Evolutionary conservation across 2,329 filamentous ascomycete genomes (phyloP).

Genomic region (Aspergillus sp.): DNA sequence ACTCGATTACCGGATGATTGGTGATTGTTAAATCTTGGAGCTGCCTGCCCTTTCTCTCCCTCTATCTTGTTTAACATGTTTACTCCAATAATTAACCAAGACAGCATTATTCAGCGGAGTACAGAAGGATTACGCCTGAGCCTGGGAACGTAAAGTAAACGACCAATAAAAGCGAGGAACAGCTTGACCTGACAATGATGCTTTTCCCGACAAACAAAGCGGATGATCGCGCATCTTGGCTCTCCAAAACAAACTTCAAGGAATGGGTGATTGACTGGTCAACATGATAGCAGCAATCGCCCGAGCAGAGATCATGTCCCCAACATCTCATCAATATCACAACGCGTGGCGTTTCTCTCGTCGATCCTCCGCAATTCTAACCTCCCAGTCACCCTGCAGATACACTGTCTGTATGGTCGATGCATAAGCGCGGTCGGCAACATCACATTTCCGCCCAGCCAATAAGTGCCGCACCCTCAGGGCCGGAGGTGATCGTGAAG

Average conservation of each 20-base stretch:
- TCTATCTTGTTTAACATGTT: not conserved
- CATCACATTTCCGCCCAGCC: constrained; percentile 9
- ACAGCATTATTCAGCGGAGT: not conserved
- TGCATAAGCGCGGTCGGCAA: constrained; percentile 10
- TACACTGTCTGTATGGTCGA: constrained; percentile 4
- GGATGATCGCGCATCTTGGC: not conserved
- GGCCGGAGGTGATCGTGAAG: constrained; percentile 11
- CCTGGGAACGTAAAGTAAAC: not conserved
- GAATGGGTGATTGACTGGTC: not conserved
- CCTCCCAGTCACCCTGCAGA: not conserved
- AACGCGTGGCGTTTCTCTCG: not conserved
- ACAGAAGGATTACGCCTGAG: not conserved
- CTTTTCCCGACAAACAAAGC: not conserved
- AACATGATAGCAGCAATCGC: not conserved
- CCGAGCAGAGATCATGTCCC: not conserved
- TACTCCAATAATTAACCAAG: too few species aligned
- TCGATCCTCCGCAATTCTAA: constrained; percentile 7
- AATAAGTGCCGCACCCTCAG: constrained; percentile 10
- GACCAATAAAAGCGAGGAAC: not conserved
- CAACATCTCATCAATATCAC: not conserved
- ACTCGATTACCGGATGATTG: not conserved
- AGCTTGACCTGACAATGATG: not conserved
- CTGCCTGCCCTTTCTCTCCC: not conserved
- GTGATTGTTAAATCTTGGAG: not conserved
- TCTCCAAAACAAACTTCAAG: not conserved